Percentiles rank a stretch among this genome's conserved stretches.
Evolutionary conservation across 257 asterid genomes (phyloP).

Genomic region (Vinca minor): DNA sequence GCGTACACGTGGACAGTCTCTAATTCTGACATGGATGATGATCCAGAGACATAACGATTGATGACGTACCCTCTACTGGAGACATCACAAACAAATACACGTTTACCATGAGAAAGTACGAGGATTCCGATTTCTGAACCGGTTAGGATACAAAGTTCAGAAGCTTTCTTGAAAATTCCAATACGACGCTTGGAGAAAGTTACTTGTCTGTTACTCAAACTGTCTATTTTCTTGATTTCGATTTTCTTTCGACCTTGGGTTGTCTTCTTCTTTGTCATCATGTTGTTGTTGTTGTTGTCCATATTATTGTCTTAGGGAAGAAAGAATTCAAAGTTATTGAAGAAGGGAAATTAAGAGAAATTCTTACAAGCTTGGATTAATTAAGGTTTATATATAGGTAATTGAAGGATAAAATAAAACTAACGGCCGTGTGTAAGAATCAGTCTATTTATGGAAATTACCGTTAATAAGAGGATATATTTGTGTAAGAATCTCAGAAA

Average conservation of each 20-base stretch:
- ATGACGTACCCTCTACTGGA: conserved; percentile 33
- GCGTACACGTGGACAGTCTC: neutral
- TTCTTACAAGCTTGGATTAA: too few species aligned
- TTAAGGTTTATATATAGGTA: neutral
- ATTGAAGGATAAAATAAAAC: neutral
- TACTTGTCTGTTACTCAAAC: conserved; percentile 49
- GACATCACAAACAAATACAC: conserved; percentile 51
- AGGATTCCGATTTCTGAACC: conserved; percentile 41
- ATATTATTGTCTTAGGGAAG: too few species aligned
- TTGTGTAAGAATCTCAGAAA: neutral
- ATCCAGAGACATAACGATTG: conserved; percentile 1
- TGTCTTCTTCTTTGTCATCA: conserved; percentile 9
- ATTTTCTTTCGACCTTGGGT: conserved; percentile 48
- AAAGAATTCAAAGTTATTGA: too few species aligned
- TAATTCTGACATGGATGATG: neutral
- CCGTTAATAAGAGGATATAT: too few species aligned
- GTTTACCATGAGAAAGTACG: conserved; percentile 48
- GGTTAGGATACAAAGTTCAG: conserved; percentile 65
- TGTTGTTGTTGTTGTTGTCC: neutral
- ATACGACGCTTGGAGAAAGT: conserved; percentile 64
- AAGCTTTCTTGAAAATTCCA: conserved; percentile 69
- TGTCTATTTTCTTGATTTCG: conserved; percentile 48
- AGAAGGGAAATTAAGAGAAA: too few species aligned
- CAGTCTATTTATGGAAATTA: neutral
- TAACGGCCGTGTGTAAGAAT: neutral